Percentiles rank a stretch among this genome's conserved stretches.
Evolutionary conservation across 495 filamentous ascomycete genomes (phyloP).

Genomic region (Penicillium silybi): DNA sequence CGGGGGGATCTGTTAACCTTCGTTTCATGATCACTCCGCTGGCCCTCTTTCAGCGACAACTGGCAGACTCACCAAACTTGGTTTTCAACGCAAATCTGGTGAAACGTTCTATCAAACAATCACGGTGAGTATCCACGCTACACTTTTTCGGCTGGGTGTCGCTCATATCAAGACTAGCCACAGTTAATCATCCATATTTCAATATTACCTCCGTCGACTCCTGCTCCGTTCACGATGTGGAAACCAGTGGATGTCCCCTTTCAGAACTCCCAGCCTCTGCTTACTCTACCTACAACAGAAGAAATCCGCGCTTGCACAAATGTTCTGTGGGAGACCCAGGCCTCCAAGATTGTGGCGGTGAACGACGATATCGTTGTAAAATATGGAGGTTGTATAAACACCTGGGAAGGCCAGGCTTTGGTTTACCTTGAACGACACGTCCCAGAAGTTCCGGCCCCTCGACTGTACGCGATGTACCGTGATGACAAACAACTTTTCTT

Average conservation of each 20-base stretch:
- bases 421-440: constrained; percentile 26
- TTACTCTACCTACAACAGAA: constrained; percentile 26
- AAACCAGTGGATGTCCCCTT: constrained; percentile 24
- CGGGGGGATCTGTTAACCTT: too few relatives aligned
- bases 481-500: constrained; percentile 19
- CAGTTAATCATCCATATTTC: constrained; percentile 8
- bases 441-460: constrained; percentile 22
- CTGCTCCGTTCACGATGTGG: constrained; percentile 21
- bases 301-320: constrained; percentile 28
- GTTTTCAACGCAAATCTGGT: too few relatives aligned
- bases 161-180: too few relatives aligned
- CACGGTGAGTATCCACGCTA: too few relatives aligned
- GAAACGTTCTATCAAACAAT: too few relatives aligned
- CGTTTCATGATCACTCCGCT: too few relatives aligned
- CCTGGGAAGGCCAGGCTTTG: constrained; percentile 23
- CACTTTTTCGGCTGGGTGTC: too few relatives aligned
- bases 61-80: too few relatives aligned
- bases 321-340: constrained; percentile 17
- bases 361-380: constrained; percentile 28
- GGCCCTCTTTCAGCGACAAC: too few relatives aligned
- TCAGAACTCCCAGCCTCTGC: constrained; percentile 20
- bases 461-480: constrained; percentile 27
- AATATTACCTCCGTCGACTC: constrained; percentile 7
- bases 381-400: constrained; percentile 15
- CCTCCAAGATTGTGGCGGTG: constrained; percentile 21